Percentiles rank a stretch among this genome's conserved stretches.
These are phyloP conservation scores for Pyrenophora teres DNA, from an alignment of 2,329 filamentous ascomycete species.

Conservation along the genomic window DNA sequence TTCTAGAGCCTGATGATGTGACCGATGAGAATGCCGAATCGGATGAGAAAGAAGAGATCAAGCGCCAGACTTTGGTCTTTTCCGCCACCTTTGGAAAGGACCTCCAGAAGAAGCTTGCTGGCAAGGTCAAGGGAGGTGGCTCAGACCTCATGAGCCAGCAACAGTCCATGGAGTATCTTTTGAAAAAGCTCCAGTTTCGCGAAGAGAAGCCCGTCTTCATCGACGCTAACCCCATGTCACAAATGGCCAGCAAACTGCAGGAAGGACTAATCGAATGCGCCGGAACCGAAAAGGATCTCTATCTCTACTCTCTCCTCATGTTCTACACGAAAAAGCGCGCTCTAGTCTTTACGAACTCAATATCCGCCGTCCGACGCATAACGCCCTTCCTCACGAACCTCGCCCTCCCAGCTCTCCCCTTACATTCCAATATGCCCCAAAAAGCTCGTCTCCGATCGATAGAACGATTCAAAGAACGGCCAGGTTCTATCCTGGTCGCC, in stretches of 20 bases:
- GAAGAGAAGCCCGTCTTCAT: slow-evolving; percentile 86
- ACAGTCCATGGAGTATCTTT: slow-evolving; percentile 88
- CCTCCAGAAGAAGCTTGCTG: slow-evolving; percentile 86
- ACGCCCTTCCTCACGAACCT: slow-evolving; percentile 84
- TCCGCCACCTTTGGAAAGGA: slow-evolving; percentile 94
- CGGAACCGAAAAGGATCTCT: slow-evolving; percentile 95
- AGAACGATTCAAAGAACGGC: slow-evolving; percentile 77
- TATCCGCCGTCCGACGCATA: slow-evolving; percentile 85
- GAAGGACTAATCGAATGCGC: slow-evolving; percentile 92
- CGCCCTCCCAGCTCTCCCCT: slow-evolving; percentile 71
- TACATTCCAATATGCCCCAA: slow-evolving; percentile 95
- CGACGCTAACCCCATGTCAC: slow-evolving; percentile 84
- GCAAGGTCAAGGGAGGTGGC: slow-evolving; percentile 60
- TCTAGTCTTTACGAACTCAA: slow-evolving; percentile 94
- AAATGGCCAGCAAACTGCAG: slow-evolving; percentile 84
- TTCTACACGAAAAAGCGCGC: slow-evolving; percentile 81
- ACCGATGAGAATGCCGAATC: slow-evolving; percentile 49
- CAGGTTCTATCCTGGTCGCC: slow-evolving; percentile 75
- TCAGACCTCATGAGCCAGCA: slow-evolving; percentile 69
- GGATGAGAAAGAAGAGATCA: slow-evolving; percentile 31
- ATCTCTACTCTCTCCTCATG: slow-evolving; percentile 84
- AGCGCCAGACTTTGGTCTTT: slow-evolving; percentile 89
- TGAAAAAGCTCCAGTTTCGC: slow-evolving; percentile 86
- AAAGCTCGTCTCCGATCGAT: slow-evolving; percentile 93
- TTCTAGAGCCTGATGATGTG: slow-evolving; percentile 70